These are phyloP conservation scores for Phlyctochytrium arcticum DNA, from an alignment of 192 early-diverging fungal genomes.

Conservation along the genomic window DNA sequence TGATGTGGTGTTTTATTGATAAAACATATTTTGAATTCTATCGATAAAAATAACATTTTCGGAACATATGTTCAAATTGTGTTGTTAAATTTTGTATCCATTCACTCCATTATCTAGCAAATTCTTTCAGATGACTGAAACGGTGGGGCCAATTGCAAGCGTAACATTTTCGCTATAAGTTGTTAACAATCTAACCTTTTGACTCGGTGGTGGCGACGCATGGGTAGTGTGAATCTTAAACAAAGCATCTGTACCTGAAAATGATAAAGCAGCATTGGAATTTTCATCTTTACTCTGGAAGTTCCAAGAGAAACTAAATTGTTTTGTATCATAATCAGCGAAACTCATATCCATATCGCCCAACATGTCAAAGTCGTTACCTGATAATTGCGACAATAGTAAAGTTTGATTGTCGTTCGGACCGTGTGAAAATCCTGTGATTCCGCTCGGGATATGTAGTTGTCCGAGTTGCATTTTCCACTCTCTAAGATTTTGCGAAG, in stretches of 20 bases:
- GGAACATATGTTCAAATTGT: no score
- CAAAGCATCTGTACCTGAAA: constrained; percentile 3
- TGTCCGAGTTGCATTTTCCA: background rate
- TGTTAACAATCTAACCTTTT: no score
- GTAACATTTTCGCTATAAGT: no score
- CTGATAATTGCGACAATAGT: background rate
- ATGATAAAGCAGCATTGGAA: background rate
- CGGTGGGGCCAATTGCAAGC: no score
- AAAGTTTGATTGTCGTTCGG: constrained; percentile 1
- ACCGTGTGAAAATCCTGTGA: background rate
- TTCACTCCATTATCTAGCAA: no score
- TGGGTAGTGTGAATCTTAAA: constrained; percentile 5
- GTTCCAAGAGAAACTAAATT: background rate
- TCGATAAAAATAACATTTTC: no score
- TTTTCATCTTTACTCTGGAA: constrained; percentile 3
- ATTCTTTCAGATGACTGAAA: no score
- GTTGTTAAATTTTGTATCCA: no score
- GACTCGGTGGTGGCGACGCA: no score
- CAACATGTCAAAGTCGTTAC: constrained; percentile 8
- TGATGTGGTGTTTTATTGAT: no score
- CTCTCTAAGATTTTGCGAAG: no score
- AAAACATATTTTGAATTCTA: no score
- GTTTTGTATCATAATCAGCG: background rate
- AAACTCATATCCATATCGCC: constrained; percentile 10
- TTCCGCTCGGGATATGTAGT: constrained; percentile 2